Evolutionary conservation across 1,139 yeast species (phyloP), one percentile per base, ranked within the genome.

Genomic region (Citeromyces hawaiiensis): DNA sequence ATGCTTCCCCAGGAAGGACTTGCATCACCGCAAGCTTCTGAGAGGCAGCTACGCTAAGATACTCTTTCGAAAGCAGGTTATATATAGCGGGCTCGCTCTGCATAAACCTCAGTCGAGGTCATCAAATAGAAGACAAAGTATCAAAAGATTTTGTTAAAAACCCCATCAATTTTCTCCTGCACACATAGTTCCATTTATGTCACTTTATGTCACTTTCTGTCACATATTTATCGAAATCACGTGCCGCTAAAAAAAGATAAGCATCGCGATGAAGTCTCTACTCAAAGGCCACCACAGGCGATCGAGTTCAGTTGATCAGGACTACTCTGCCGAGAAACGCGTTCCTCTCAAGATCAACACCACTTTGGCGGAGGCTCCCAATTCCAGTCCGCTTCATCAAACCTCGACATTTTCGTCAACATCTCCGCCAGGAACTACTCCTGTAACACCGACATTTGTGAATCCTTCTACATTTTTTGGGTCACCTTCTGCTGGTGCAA

Each of bases 401-500:
- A 23, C 27, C 9, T 9, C 27, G 11, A 23, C 27, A 3, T 23
- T 23, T 9, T 23, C 27, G 5, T 23, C 27, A 23, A 23, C 27
- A 5, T 23, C 27, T 23, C 27, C 27, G 9, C 27, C 27, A 9
- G 27, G 27, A 6, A 23, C 27, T 23, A 23, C 27, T 11, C 27
- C 27, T 23, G 27, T 23, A 7, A 23, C 21, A 18, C 21, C 35
- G 4, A 32, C 18, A 16, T 32, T 18, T 32, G 35, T 32, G 8
- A 7, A 18, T 9, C 35, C 35, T 7, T 18, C 35, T 9, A 16
- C 21, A 4, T n/a, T 37, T 7, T 8, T 36, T 7, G 29, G 19
- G 10, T 38, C 40, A 6, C 30, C 38, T 10, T 17, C 40, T 10
- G 13, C 7, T 35, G 17, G 21, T 13, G 23, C 40, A 3, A 36